Percentiles rank a stretch among this genome's conserved stretches.
phyloP scores from a whole-genome alignment of 371 early-diverging fungal species.

The Syncephalis fuscata region DNA sequence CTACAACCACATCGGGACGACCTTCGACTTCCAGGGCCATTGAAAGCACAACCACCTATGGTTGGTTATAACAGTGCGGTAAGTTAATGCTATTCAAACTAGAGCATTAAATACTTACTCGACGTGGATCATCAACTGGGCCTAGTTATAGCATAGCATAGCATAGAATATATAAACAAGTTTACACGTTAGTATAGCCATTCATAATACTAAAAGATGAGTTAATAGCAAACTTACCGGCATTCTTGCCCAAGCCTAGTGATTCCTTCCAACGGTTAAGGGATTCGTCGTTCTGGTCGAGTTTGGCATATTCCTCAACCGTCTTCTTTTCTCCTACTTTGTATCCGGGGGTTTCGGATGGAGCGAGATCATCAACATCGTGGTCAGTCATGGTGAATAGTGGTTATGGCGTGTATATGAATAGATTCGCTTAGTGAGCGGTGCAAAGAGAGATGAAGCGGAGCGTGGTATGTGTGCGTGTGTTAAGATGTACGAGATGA shows the following conservation, averaged over 20 bases:
- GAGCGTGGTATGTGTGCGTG: too few species aligned
- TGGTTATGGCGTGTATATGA: too few species aligned
- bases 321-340: slow-evolving; percentile 82
- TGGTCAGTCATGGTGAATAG: slow-evolving; percentile 21
- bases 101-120: slow-evolving; percentile 2
- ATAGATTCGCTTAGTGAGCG: too few species aligned
- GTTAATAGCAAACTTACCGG: slow-evolving; percentile 2
- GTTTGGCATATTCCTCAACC: slow-evolving; percentile 57
- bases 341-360: slow-evolving; percentile 63
- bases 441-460: too few species aligned
- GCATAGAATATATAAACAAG: background rate
- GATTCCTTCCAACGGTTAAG: slow-evolving; percentile 91
- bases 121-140: slow-evolving; percentile 10
- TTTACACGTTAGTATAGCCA: slow-evolving; percentile 6
- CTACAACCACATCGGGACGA: slow-evolving; percentile 67
- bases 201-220: too few species aligned
- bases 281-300: slow-evolving; percentile 89
- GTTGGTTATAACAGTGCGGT: slow-evolving; percentile 4
- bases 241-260: slow-evolving; percentile 49
- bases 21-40: slow-evolving; percentile 71
- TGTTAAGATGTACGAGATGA: too few species aligned
- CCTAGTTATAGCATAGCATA: background rate
- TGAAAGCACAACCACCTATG: slow-evolving; percentile 19
- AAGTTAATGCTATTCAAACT: background rate
- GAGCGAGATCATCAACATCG: slow-evolving; percentile 64